Base-by-base conservation (phyloP, 352 stramenopile genomes). In the Globisporangium canariense region DNA sequence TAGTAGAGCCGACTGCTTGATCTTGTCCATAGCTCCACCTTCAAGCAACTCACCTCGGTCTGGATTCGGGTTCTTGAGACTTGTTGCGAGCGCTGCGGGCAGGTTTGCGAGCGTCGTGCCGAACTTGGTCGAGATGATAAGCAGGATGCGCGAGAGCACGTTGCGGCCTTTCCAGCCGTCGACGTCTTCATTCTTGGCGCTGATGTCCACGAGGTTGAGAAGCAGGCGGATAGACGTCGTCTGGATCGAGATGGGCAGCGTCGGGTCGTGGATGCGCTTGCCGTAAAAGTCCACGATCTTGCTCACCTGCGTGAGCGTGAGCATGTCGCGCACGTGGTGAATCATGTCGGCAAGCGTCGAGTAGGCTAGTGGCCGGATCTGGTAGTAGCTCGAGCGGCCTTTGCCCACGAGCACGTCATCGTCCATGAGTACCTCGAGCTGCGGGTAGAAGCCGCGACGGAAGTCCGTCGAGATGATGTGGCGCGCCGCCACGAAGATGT, bases 401-500 rank as follows among this genome's bases (percentile, higher is more conserved):
- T 86, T 90, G 20, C 97, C 96, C 16, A 98, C 86, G 25, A 99
- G 75, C 4, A 99, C 85, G 16, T 97, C 83, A 76, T 99, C 97
- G 60, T 99, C 93, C 71, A 99, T 91, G 30, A 99, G 86, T 36
- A 91, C 64, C 73, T 99, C 96, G 16, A 99, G 76, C 55, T 98
- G 96, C 16, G 80, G 53, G 63, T 98, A 98, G 71, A 99, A 99
- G 8, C 95, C 96, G 18, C 90, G 86, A n/a, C 96, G 92, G 71
- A 99, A 99, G 38, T 99, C 93, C 1, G 96, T 99, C 45, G 97
- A 97, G 22, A 99, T 93, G 56, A 99, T 98, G 75, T 99, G 96
- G 20, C 97, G 86, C 16, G 96, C 98, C 3, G 91, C 91, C 11
- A 98, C 84, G 52, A 99, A 94, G 43, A 99, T 94, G 66, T 99